Percentiles rank a stretch among this genome's conserved stretches.
These are phyloP conservation scores for Zygoascus bituminiphila DNA, from an alignment of 805 yeast genomes.

Conservation along the genomic window DNA sequence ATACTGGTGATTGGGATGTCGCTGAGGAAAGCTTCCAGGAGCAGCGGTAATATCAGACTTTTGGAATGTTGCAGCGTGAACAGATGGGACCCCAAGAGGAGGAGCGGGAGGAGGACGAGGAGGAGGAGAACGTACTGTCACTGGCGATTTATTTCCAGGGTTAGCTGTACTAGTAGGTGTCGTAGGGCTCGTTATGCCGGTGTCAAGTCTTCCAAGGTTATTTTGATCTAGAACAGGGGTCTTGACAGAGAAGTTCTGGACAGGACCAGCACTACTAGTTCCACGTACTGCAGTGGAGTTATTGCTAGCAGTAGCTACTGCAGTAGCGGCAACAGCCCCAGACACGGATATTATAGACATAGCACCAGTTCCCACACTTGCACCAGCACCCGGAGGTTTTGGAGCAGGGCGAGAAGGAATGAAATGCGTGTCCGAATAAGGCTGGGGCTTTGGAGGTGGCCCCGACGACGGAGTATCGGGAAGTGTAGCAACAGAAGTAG, in stretches of 20 bases:
- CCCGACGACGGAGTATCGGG: slow-evolving; percentile 1
- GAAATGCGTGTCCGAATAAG: slow-evolving; percentile 8
- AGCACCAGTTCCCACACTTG: no score
- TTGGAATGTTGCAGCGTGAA: slow-evolving; percentile 20
- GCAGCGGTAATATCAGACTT: slow-evolving; percentile 14
- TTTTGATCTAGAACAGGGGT: not conserved
- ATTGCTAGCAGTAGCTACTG: slow-evolving; percentile 8
- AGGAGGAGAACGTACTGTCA: slow-evolving; percentile 24
- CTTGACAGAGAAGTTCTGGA: not conserved
- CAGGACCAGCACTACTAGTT: slow-evolving; percentile 2
- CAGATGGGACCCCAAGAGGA: slow-evolving; percentile 32
- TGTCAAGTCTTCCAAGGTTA: not conserved
- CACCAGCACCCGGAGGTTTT: slow-evolving; percentile 16
- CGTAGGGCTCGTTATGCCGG: not conserved
- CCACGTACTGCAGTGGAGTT: slow-evolving; percentile 4
- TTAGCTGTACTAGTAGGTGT: slow-evolving; percentile 2
- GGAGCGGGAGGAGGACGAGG: slow-evolving; percentile 37
- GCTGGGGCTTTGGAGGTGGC: slow-evolving; percentile 4
- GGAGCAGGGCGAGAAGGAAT: slow-evolving; percentile 28
- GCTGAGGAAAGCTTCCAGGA: slow-evolving; percentile 17
- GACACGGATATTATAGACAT: not conserved
- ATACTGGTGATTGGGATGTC: slow-evolving; percentile 1
- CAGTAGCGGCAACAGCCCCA: slow-evolving; percentile 2
- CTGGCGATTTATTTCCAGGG: not conserved
- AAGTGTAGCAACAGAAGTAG: not conserved